These are phyloP conservation scores for Moesziomyces parantarcticus DNA, from an alignment of 1,284 basidiomycete species.

Conservation along the genomic window DNA sequence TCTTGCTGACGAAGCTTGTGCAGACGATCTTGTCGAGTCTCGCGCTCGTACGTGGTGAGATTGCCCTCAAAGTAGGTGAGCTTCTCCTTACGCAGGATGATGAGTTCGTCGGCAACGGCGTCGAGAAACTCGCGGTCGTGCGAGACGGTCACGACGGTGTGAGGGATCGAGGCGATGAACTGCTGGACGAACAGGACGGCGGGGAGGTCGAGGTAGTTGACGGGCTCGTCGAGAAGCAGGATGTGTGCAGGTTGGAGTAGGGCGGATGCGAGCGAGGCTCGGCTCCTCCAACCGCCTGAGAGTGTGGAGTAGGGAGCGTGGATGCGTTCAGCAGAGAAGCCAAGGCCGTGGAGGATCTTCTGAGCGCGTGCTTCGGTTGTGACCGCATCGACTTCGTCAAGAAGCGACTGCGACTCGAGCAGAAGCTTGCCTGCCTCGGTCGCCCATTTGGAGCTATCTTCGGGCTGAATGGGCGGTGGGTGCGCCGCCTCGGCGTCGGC, in stretches of 20 bases:
- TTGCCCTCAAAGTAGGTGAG: conserved; percentile 76
- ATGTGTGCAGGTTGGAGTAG: conserved; percentile 70
- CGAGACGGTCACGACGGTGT: conserved; percentile 75
- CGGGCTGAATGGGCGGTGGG: conserved; percentile 9
- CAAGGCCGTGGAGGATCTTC: conserved; percentile 75
- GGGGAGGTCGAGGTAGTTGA: conserved; percentile 70
- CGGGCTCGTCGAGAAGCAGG: conserved; percentile 70
- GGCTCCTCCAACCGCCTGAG: conserved; percentile 79
- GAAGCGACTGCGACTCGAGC: conserved; percentile 49
- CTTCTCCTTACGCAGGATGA: conserved; percentile 74
- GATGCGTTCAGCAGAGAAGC: conserved; percentile 73
- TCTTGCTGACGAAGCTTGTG: conserved; percentile 73
- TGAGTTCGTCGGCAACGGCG: conserved; percentile 76
- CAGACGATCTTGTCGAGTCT: conserved; percentile 72
- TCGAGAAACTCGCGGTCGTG: conserved; percentile 80
- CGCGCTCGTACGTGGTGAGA: conserved; percentile 74
- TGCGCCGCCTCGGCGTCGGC: conserved; percentile 46
- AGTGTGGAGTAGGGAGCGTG: conserved; percentile 71
- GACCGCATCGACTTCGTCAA: conserved; percentile 67
- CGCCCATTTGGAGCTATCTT: conserved; percentile 49
- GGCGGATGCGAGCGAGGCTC: conserved; percentile 71
- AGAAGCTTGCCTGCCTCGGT: conserved; percentile 68
- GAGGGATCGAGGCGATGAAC: conserved; percentile 70
- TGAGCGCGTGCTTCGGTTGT: conserved; percentile 74
- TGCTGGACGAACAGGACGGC: conserved; percentile 71